Percentiles rank a stretch among this genome's conserved stretches.
These are phyloP conservation scores for Astrothelium subdiscretum DNA, from an alignment of 495 filamentous ascomycete species.

Conservation along the genomic window DNA sequence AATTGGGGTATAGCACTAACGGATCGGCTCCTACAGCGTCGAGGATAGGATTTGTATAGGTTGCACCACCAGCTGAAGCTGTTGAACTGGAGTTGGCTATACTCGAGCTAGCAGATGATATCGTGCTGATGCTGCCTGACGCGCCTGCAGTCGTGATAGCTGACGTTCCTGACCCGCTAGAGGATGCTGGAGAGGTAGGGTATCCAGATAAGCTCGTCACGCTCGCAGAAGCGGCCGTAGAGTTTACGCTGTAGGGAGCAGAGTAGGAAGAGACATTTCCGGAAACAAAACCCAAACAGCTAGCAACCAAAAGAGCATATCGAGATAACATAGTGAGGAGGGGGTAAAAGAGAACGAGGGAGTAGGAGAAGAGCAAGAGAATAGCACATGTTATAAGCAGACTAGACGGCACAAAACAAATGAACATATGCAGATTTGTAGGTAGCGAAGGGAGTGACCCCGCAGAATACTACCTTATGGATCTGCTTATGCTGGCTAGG, in stretches of 20 bases:
- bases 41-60: conserved; percentile 24
- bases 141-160: not conserved
- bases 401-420: not conserved
- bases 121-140: not conserved
- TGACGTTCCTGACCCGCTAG: not conserved
- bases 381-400: not conserved
- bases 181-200: not conserved
- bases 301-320: not conserved
- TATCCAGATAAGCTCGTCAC: not conserved
- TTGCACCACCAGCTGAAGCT: not conserved
- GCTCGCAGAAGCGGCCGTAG: not conserved
- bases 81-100: not conserved
- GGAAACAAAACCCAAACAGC: not conserved
- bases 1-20: conserved; percentile 7
- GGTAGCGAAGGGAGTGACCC: not conserved
- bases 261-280: not conserved
- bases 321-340: not conserved
- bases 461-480: not conserved
- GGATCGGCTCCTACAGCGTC: conserved; percentile 21
- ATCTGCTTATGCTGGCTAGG: not conserved
- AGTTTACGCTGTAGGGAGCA: not conserved
- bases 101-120: conserved; percentile 1
- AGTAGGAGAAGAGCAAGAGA: not conserved
- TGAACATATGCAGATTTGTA: not conserved
- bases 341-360: not conserved